phyloP scores from a whole-genome alignment of 257 asterid genomes.

The Solanum tarijense region DNA sequence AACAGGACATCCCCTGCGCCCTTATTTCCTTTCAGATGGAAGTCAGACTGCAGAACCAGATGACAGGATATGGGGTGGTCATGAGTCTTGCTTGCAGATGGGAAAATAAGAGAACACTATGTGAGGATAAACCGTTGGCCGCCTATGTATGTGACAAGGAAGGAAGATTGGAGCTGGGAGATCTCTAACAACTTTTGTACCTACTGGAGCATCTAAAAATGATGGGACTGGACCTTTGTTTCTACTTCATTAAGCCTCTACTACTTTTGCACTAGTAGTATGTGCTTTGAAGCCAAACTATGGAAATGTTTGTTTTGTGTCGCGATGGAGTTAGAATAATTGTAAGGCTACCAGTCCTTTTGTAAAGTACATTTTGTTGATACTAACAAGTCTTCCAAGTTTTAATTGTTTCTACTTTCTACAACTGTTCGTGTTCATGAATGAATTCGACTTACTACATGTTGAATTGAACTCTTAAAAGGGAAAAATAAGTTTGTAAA shows the following conservation, averaged over 20 bases:
- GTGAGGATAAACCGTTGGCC: constrained; percentile 84
- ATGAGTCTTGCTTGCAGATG: constrained; percentile 55
- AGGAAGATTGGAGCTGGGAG: constrained; percentile 73
- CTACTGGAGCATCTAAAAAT: constrained; percentile 35
- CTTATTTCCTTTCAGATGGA: constrained; percentile 18
- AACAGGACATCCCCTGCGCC: no score
- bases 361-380: not conserved
- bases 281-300: not conserved
- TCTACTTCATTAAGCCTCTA: not conserved
- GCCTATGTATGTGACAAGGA: constrained; percentile 37
- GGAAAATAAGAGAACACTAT: constrained; percentile 58
- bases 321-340: not conserved
- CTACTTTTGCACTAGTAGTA: not conserved
- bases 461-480: no score
- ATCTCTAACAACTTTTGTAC: constrained; percentile 33
- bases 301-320: not conserved
- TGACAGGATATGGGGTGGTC: constrained; percentile 88
- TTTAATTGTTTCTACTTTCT: not conserved
- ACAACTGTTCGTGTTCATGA: not conserved
- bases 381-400: not conserved
- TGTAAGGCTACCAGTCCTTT: not conserved
- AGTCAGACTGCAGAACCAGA: constrained; percentile 54
- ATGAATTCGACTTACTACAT: no score
- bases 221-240: constrained; percentile 43
- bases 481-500: no score